Evolutionary conservation across 2,329 filamentous ascomycete genomes (phyloP).

Genomic region (Arachnomyces sp.): DNA sequence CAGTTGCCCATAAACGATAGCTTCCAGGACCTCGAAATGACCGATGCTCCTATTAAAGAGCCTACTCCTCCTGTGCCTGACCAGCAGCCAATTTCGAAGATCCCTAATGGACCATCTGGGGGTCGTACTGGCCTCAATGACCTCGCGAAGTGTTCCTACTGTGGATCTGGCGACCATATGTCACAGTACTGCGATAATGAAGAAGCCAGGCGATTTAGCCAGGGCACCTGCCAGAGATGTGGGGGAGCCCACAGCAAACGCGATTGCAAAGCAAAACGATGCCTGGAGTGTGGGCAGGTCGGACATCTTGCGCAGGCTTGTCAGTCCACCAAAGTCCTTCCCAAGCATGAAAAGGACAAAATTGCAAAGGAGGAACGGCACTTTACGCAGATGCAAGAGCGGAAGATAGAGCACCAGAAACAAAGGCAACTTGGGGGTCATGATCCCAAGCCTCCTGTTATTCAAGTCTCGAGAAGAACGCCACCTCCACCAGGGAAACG

Average conservation of each 20-base stretch:
- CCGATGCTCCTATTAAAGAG: constrained; percentile 21
- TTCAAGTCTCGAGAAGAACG: constrained; percentile 23
- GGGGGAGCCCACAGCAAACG: constrained; percentile 30
- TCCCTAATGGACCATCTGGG: constrained; percentile 33
- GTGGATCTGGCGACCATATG: constrained; percentile 38
- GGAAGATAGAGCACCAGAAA: constrained; percentile 30
- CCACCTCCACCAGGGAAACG: constrained; percentile 20
- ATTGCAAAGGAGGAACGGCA: constrained; percentile 31
- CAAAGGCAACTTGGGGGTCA: constrained; percentile 37
- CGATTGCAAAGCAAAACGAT: constrained; percentile 34
- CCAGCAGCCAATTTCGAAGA: constrained; percentile 16
- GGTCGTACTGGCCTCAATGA: constrained; percentile 36
- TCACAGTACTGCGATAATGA: constrained; percentile 38
- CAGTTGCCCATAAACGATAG: constrained; percentile 37
- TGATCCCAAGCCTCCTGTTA: constrained; percentile 35
- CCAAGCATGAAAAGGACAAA: constrained; percentile 27
- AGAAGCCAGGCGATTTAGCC: constrained; percentile 29
- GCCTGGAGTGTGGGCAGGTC: constrained; percentile 35
- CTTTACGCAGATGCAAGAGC: constrained; percentile 26
- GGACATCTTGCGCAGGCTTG: constrained; percentile 34
- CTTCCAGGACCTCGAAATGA: constrained; percentile 37
- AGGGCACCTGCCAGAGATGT: constrained; percentile 37
- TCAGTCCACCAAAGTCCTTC: constrained; percentile 24
- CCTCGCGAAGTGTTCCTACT: constrained; percentile 34
- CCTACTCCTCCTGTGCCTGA: constrained; percentile 12